Conservation (phyloP, 805 yeast genomes). For the Candida sakaeoensis region DNA sequence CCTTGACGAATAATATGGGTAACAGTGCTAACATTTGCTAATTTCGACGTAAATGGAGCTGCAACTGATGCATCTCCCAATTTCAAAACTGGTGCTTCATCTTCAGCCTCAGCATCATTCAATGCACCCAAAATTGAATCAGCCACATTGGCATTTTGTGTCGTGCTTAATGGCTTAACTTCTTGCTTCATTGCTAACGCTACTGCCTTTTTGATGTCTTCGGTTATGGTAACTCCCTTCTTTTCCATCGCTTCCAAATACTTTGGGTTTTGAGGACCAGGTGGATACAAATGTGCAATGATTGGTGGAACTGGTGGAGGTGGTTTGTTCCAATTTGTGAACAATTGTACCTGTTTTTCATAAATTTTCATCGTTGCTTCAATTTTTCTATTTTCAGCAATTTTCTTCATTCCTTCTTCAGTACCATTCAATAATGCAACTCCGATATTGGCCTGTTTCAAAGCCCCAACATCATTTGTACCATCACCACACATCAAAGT, state of each 20-base stretch:
- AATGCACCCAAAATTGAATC: slow-evolving; percentile 59
- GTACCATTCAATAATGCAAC: slow-evolving; percentile 97
- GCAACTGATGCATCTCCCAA: slow-evolving; percentile 99
- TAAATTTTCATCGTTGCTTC: slow-evolving; percentile 66
- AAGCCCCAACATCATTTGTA: slow-evolving; percentile 99
- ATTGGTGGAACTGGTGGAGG: slow-evolving; percentile 76
- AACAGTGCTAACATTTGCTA: slow-evolving; percentile 88
- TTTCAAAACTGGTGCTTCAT: slow-evolving; percentile 89
- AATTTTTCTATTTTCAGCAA: slow-evolving; percentile 73
- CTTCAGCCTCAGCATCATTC: slow-evolving; percentile 57
- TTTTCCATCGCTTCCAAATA: slow-evolving; percentile 82
- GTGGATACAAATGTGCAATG: slow-evolving; percentile 96
- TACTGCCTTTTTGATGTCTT: slow-evolving; percentile 63
- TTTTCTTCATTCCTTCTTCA: slow-evolving; percentile 85
- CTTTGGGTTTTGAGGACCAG: slow-evolving; percentile 88
- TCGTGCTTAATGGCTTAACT: background rate
- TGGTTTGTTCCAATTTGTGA: slow-evolving; percentile 79
- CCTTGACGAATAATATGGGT: slow-evolving; percentile 95
- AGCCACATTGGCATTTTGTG: slow-evolving; percentile 38
- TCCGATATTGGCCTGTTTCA: slow-evolving; percentile 97
- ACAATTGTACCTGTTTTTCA: slow-evolving; percentile 76
- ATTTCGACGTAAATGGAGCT: slow-evolving; percentile 95
- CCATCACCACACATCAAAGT: slow-evolving; percentile 99
- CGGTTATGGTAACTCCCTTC: slow-evolving; percentile 76
- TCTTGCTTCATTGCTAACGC: slow-evolving; percentile 42